phyloP scores from a whole-genome alignment of 2,329 filamentous ascomycete genomes.

The Penicillium brevicompactum region DNA sequence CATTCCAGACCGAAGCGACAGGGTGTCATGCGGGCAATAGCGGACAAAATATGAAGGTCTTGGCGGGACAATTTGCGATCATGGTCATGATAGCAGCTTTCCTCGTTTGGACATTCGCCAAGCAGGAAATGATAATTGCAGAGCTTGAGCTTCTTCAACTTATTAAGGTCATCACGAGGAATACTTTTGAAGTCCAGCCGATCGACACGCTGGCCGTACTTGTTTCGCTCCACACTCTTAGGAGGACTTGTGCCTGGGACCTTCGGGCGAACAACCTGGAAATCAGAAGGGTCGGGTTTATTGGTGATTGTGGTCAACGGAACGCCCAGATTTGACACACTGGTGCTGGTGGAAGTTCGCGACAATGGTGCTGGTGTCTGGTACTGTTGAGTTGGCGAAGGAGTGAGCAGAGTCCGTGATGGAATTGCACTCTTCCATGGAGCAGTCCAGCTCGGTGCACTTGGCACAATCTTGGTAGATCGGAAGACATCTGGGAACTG shows the following conservation, averaged over 20 bases:
- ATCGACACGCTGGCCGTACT: slow-evolving; percentile 62
- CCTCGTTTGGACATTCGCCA: slow-evolving; percentile 57
- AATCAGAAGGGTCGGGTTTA: slow-evolving; percentile 38
- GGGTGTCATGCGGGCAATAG: slow-evolving; percentile 65
- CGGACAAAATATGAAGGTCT: slow-evolving; percentile 57
- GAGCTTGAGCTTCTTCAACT: slow-evolving; percentile 63
- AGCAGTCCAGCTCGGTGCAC: slow-evolving; percentile 31
- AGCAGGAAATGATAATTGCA: slow-evolving; percentile 65
- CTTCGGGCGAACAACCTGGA: slow-evolving; percentile 43
- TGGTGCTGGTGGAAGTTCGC: slow-evolving; percentile 44
- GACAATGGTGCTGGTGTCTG: slow-evolving; percentile 30
- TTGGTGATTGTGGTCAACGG: slow-evolving; percentile 39
- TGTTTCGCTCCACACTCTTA: slow-evolving; percentile 56
- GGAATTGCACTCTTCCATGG: slow-evolving; percentile 37
- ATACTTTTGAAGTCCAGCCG: slow-evolving; percentile 53
- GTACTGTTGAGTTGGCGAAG: slow-evolving; percentile 38
- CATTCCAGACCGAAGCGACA: slow-evolving; percentile 61
- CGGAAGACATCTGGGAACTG: slow-evolving; percentile 59
- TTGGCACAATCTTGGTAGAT: slow-evolving; percentile 47
- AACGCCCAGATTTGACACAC: slow-evolving; percentile 37
- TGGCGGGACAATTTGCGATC: slow-evolving; percentile 55
- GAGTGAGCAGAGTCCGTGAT: slow-evolving; percentile 34
- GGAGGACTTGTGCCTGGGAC: slow-evolving; percentile 31
- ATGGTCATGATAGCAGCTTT: slow-evolving; percentile 58
- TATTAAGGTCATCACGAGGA: slow-evolving; percentile 58